Percentiles rank a stretch among this genome's conserved stretches.
phyloP scores from a whole-genome alignment of 345 rosid genomes.

The Gossypium anomalum region DNA sequence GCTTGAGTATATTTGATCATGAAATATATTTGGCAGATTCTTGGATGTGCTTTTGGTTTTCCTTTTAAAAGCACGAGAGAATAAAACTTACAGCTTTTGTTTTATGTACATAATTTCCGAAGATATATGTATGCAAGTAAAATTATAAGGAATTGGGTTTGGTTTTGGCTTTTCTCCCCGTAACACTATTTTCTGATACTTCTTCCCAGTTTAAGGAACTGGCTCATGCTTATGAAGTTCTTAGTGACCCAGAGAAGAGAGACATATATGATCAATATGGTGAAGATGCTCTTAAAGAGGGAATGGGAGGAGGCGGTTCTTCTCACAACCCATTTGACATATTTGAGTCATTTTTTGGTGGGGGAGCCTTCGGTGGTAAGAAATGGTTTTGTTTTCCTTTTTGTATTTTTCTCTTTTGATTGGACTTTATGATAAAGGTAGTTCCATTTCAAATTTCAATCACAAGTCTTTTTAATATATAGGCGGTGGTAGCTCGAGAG shows the following conservation, averaged over 20 bases:
- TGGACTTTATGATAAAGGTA: slow-evolving; percentile 1
- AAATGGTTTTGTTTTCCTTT: neutral
- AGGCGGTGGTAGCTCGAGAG: slow-evolving; percentile 55
- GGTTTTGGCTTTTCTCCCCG: neutral
- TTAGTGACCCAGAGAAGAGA: slow-evolving; percentile 61
- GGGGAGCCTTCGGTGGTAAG: slow-evolving; percentile 44
- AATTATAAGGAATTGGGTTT: neutral
- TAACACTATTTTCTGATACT: slow-evolving; percentile 7
- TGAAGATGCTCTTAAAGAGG: slow-evolving; percentile 65
- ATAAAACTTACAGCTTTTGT: neutral
- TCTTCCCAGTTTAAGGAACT: slow-evolving; percentile 54
- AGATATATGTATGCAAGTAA: too few species aligned
- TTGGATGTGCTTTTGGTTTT: neutral
- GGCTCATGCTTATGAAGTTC: slow-evolving; percentile 68
- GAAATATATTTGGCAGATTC: neutral
- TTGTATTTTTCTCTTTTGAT: neutral
- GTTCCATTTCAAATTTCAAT: neutral
- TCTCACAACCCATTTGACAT: slow-evolving; percentile 57
- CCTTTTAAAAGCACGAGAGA: neutral
- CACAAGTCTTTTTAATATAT: neutral
- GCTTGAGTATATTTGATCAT: neutral
- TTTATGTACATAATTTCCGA: neutral
- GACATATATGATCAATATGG: slow-evolving; percentile 64
- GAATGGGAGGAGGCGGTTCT: slow-evolving; percentile 60
- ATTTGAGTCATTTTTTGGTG: slow-evolving; percentile 53